Percentiles rank a stretch among this genome's conserved stretches.
These are phyloP conservation scores for Kodamaea plutei DNA, from an alignment of 1,139 yeast species.

Conservation along the genomic window DNA sequence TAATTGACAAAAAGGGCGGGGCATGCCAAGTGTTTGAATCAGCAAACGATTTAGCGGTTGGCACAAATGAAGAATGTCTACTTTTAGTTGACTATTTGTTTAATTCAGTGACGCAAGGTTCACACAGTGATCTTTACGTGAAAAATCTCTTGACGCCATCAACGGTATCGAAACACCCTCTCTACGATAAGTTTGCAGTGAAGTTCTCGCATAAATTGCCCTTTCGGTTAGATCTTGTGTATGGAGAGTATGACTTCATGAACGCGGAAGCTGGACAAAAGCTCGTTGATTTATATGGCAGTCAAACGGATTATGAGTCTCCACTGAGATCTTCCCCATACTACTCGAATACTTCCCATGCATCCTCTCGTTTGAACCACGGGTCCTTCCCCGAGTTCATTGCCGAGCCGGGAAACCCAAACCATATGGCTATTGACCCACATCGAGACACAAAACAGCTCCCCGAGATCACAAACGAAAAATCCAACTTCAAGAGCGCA, in stretches of 20 bases:
- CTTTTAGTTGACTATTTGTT: conserved; percentile 55
- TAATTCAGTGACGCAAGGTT: conserved; percentile 55
- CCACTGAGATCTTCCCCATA: too few species aligned
- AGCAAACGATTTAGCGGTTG: conserved; percentile 33
- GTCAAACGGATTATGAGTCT: too few species aligned
- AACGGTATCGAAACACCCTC: conserved; percentile 73
- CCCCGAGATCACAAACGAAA: too few species aligned
- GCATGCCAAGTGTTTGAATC: conserved; percentile 21
- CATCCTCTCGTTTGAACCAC: too few species aligned
- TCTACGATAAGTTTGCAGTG: conserved; percentile 54
- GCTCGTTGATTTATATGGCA: conserved; percentile 31
- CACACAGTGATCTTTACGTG: conserved; percentile 63
- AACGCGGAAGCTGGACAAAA: conserved; percentile 66
- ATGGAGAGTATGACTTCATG: conserved; percentile 89
- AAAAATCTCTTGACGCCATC: conserved; percentile 67
- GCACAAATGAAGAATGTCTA: conserved; percentile 40
- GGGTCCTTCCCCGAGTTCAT: too few species aligned
- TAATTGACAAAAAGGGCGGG: conserved; percentile 34
- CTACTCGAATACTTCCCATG: too few species aligned
- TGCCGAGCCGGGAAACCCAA: too few species aligned
- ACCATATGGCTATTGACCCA: too few species aligned
- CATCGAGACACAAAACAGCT: too few species aligned
- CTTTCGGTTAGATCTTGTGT: conserved; percentile 54
- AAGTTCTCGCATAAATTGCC: conserved; percentile 24
- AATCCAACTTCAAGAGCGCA: conserved; percentile 31